These are phyloP conservation scores for Kurtzmaniella cleridarum DNA, from an alignment of 805 yeast species.

Conservation along the genomic window DNA sequence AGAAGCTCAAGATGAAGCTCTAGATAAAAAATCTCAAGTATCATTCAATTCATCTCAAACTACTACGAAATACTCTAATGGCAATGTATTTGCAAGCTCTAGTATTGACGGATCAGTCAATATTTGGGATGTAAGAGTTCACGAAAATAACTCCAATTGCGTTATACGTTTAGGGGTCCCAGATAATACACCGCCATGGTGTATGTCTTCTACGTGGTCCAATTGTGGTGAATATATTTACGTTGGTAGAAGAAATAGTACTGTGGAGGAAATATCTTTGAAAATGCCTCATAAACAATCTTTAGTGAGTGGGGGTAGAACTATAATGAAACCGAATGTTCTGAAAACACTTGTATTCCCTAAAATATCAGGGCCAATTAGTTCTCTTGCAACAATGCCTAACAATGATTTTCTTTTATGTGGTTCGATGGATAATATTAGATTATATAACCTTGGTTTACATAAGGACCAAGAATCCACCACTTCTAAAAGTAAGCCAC, in stretches of 20 bases:
- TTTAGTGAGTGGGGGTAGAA: constrained; percentile 2
- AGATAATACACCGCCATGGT: constrained; percentile 85
- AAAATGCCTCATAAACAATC: constrained; percentile 44
- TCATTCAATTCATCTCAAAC: constrained; percentile 10
- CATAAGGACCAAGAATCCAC: constrained; percentile 28
- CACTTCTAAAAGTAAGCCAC: constrained; percentile 37
- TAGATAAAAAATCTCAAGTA: constrained; percentile 10
- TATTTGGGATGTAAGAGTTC: constrained; percentile 74
- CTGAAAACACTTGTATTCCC: constrained; percentile 69
- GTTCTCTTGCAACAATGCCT: constrained; percentile 74
- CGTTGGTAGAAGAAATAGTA: constrained; percentile 85
- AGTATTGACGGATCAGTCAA: constrained; percentile 77
- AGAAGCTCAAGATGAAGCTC: constrained; percentile 12
- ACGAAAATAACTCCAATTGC: constrained; percentile 13
- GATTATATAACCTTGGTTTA: constrained; percentile 70
- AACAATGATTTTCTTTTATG: constrained; percentile 75
- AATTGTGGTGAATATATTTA: constrained; percentile 70
- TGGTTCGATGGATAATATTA: constrained; percentile 85
- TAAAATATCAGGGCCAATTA: constrained; percentile 83
- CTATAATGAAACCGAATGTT: constrained; percentile 38
- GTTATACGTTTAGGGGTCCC: constrained; percentile 52
- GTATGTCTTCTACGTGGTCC: constrained; percentile 86
- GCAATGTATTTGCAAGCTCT: constrained; percentile 66
- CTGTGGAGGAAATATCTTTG: constrained; percentile 70
- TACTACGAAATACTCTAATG: constrained; percentile 24